Conservation (phyloP, 2,329 filamentous ascomycete genomes). For the Dactylellina parvicollis region DNA sequence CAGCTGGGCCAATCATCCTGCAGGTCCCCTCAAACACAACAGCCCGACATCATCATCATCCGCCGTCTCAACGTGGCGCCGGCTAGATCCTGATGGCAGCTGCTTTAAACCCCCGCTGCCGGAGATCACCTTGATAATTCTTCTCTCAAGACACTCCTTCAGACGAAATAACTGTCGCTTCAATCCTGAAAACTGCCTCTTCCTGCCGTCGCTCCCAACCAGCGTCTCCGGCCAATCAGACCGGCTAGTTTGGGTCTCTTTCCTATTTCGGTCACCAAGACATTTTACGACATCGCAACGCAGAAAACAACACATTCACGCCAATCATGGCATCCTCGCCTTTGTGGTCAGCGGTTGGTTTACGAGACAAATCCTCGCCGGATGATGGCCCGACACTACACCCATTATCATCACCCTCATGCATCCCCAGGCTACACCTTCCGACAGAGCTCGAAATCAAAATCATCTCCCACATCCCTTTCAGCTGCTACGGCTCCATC, state of each 20-base stretch:
- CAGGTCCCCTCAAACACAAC: not conserved
- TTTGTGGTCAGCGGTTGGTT: too few relatives aligned
- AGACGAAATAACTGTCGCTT: not conserved
- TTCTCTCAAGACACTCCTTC: too few relatives aligned
- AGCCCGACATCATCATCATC: not conserved
- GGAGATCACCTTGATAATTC: too few relatives aligned
- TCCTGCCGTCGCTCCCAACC: not conserved
- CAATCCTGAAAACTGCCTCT: not conserved
- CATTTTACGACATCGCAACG: slow-evolving; percentile 3
- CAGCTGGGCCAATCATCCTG: not conserved
- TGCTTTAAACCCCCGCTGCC: too few relatives aligned
- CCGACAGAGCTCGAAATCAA: slow-evolving; percentile 24
- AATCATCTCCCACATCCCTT: slow-evolving; percentile 15
- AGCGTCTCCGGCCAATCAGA: not conserved
- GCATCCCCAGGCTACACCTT: not conserved
- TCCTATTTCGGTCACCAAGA: not conserved
- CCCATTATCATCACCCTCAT: not conserved
- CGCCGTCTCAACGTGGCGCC: not conserved
- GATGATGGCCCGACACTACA: not conserved
- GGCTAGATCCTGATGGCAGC: not conserved
- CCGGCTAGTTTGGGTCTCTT: not conserved
- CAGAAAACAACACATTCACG: slow-evolving; percentile 4
- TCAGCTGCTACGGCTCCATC: slow-evolving; percentile 2
- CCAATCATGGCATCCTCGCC: too few relatives aligned
- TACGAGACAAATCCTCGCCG: not conserved